phyloP scores from a whole-genome alignment of 306 rosid genomes.

The Cucumis cinereus region DNA sequence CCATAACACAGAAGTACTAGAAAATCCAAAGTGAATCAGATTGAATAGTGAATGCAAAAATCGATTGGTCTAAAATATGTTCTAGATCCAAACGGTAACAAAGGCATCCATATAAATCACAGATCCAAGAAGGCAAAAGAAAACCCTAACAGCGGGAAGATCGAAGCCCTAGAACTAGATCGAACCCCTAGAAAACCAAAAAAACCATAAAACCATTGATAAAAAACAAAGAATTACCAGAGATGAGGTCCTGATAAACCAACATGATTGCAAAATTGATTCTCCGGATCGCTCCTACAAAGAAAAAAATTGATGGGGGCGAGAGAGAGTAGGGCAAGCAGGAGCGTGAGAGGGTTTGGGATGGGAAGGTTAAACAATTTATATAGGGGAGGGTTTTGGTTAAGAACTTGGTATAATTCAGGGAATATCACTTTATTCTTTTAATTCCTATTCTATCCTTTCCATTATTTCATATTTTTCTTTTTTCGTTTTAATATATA shows the following conservation, averaged over 20 bases:
- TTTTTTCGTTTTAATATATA: no score
- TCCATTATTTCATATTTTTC: not conserved
- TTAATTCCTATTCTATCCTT: not conserved
- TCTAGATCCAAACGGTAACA: not conserved
- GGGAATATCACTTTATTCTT: not conserved
- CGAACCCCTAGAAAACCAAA: not conserved
- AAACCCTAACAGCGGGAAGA: not conserved
- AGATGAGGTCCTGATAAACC: slow-evolving; percentile 3
- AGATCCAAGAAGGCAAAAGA: not conserved
- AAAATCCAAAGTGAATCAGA: not conserved
- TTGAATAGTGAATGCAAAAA: not conserved
- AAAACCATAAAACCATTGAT: not conserved
- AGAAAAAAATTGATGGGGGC: not conserved
- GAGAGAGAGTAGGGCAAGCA: not conserved
- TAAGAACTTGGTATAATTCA: not conserved
- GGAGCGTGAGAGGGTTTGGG: not conserved
- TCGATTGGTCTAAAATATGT: not conserved
- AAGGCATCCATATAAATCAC: not conserved
- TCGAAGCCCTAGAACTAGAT: not conserved
- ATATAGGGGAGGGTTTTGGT: slow-evolving; percentile 7
- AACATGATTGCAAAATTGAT: not conserved
- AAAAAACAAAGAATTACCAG: not conserved
- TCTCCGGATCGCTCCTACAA: slow-evolving; percentile 3
- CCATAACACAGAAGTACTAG: no score
- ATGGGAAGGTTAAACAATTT: not conserved